These are phyloP conservation scores for Tetrapyrgos nigripes DNA, from an alignment of 1,284 basidiomycete species.

Conservation along the genomic window DNA sequence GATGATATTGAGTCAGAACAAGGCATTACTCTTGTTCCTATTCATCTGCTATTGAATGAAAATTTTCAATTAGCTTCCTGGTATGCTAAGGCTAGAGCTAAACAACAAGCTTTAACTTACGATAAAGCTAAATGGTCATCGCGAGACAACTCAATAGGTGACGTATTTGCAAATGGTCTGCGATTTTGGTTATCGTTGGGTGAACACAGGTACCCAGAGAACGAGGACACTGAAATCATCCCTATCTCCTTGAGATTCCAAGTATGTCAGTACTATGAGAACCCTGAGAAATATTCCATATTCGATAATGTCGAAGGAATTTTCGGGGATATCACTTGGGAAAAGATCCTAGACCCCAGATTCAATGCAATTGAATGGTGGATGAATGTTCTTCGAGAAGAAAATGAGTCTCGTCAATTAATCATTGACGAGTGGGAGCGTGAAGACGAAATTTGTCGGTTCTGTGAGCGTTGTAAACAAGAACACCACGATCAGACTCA, in stretches of 20 bases:
- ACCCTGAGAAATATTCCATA: neutral
- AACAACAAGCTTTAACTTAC: neutral
- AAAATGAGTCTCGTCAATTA: neutral
- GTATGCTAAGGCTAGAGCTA: neutral
- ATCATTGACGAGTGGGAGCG: neutral
- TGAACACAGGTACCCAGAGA: neutral
- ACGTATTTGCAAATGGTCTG: constrained; percentile 3
- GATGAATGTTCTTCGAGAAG: neutral
- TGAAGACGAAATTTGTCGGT: neutral
- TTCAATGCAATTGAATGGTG: constrained; percentile 7
- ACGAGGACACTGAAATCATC: neutral
- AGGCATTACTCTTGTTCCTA: neutral
- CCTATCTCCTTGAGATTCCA: neutral
- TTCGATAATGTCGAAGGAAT: neutral
- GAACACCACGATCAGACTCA: neutral
- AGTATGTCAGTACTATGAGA: no score
- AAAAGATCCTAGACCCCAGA: neutral
- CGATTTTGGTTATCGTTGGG: neutral
- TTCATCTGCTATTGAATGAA: neutral
- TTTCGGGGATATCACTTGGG: neutral
- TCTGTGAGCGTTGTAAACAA: no score
- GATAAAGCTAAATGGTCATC: neutral
- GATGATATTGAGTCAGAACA: neutral
- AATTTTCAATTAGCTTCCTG: neutral
- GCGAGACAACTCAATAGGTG: neutral